Percentiles rank a stretch among this genome's conserved stretches.
phyloP scores from a whole-genome alignment of 2,329 filamentous ascomycete species.

The Colletotrichum camelliae region DNA sequence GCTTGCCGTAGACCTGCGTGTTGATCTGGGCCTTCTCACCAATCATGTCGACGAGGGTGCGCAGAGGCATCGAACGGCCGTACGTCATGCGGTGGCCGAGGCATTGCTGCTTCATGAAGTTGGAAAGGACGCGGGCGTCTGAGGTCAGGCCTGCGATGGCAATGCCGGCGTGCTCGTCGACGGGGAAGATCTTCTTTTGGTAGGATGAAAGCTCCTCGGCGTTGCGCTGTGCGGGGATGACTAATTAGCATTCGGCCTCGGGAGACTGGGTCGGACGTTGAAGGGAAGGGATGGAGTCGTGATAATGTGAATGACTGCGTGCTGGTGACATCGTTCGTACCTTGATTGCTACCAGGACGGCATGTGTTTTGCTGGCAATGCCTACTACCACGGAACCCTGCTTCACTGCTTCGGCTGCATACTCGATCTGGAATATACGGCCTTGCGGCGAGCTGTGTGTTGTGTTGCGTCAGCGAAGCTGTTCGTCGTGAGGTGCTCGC shows the following conservation, averaged over 20 bases:
- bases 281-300: background rate
- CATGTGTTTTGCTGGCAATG: conserved; percentile 96
- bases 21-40: conserved; percentile 97
- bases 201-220: conserved; percentile 99
- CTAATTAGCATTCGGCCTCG: background rate
- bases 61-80: conserved; percentile 89
- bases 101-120: conserved; percentile 99
- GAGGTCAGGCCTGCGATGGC: conserved; percentile 96
- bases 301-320: background rate
- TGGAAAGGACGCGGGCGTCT: conserved; percentile 97
- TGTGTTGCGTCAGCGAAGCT: background rate
- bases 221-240: conserved; percentile 71
- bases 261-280: background rate
- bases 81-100: conserved; percentile 95
- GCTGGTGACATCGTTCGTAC: conserved; percentile 49
- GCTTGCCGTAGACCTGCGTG: conserved; percentile 96
- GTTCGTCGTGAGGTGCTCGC: background rate
- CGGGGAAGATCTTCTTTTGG: conserved; percentile 98
- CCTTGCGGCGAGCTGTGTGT: conserved; percentile 88
- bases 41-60: conserved; percentile 88
- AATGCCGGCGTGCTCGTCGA: conserved; percentile 95
- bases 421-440: conserved; percentile 99
- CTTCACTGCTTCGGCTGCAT: conserved; percentile 98
- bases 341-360: conserved; percentile 95
- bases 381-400: conserved; percentile 98